Evolutionary conservation across 805 yeast genomes (phyloP).

Genomic region (Nakazawaea wyomingensis): DNA sequence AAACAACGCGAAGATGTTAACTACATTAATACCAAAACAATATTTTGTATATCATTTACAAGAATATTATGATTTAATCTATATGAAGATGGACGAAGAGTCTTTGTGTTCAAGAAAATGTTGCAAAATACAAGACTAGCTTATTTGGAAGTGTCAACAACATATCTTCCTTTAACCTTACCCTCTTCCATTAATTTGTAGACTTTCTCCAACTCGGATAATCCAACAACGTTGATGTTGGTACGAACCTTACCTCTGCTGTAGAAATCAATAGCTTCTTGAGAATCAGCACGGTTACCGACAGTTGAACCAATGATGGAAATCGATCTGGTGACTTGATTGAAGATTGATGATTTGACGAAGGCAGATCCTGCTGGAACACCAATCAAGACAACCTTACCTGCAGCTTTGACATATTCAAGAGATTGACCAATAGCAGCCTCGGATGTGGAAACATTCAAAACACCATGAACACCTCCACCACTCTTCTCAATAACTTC

Average conservation of each 20-base stretch:
- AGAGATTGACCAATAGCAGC: slow-evolving; percentile 58
- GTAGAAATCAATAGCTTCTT: slow-evolving; percentile 19
- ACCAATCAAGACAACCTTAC: slow-evolving; percentile 51
- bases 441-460: slow-evolving; percentile 72
- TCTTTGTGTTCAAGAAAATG: neutral
- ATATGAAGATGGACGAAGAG: neutral
- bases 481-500: slow-evolving; percentile 52
- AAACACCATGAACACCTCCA: slow-evolving; percentile 75
- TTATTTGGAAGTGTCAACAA: slow-evolving; percentile 69
- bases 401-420: slow-evolving; percentile 57
- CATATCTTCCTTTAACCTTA: slow-evolving; percentile 83
- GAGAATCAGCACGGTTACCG: slow-evolving; percentile 74
- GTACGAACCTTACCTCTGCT: slow-evolving; percentile 9
- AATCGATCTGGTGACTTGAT: slow-evolving; percentile 59
- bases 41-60: too few relatives aligned
- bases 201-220: slow-evolving; percentile 63
- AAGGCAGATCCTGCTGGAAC: slow-evolving; percentile 60
- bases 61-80: neutral
- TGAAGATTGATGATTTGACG: slow-evolving; percentile 56
- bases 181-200: slow-evolving; percentile 79
- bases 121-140: neutral
- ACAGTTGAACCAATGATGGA: slow-evolving; percentile 68
- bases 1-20: too few relatives aligned
- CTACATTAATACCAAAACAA: too few relatives aligned
- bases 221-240: slow-evolving; percentile 63